Conservation (phyloP, 106 monocot species). For the Gastrodia elata region DNA sequence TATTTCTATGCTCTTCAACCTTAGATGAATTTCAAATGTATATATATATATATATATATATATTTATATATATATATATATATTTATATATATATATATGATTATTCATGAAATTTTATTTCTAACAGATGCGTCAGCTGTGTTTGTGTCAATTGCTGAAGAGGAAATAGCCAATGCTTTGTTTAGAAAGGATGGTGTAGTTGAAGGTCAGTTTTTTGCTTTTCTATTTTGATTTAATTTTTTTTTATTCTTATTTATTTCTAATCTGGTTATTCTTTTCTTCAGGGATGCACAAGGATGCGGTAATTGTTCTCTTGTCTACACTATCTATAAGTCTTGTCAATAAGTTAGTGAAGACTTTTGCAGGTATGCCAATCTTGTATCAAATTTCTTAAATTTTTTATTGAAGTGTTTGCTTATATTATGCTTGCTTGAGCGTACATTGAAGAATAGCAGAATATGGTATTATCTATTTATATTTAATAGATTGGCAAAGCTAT, state of each 20-base stretch:
- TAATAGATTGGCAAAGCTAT: background rate
- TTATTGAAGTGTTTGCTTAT: background rate
- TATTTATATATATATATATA: background rate
- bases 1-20: background rate
- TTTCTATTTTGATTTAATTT: background rate
- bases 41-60: background rate
- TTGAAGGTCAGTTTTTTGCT: conserved; percentile 22
- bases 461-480: background rate
- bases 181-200: conserved; percentile 20
- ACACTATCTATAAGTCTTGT: conserved; percentile 32
- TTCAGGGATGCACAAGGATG: conserved; percentile 43
- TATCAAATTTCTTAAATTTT: background rate
- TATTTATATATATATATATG: background rate
- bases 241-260: background rate
- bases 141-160: conserved; percentile 27
- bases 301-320: conserved; percentile 47
- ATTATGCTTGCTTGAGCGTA: background rate
- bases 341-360: conserved; percentile 38
- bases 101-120: conserved; percentile 9
- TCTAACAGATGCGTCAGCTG: conserved; percentile 33
- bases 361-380: conserved; percentile 29
- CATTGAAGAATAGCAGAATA: background rate
- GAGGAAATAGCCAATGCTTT: conserved; percentile 21
- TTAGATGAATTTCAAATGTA: background rate
- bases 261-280: conserved; percentile 3